Percentiles rank a stretch among this genome's conserved stretches.
Conservation (phyloP, 2,329 filamentous ascomycete species). For the Pochonia chlamydosporia region DNA sequence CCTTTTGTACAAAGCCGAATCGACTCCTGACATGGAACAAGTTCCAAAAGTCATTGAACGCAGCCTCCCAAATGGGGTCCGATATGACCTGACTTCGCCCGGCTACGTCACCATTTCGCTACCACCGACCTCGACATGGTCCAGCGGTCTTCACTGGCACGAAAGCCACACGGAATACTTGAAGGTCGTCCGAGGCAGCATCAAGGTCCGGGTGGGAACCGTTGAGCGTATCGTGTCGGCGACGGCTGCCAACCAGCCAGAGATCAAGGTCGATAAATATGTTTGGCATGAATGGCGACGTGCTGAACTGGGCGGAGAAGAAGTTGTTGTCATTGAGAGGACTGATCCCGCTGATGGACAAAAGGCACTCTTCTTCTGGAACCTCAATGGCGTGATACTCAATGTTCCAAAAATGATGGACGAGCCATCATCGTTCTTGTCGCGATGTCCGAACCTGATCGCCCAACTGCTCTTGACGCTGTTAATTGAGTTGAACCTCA, state of each 20-base stretch:
- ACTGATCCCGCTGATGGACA: constrained; percentile 38
- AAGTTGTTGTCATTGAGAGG: constrained; percentile 38
- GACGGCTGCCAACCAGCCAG: constrained; percentile 13
- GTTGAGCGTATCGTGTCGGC: constrained; percentile 15
- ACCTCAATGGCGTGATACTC: constrained; percentile 38
- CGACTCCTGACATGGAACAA: no score
- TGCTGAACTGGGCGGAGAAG: constrained; percentile 24
- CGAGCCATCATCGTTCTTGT: not conserved
- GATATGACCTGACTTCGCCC: constrained; percentile 28
- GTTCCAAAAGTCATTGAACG: constrained; percentile 11
- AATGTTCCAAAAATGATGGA: constrained; percentile 11
- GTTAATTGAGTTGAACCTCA: constrained; percentile 24
- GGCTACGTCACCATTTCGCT: constrained; percentile 36
- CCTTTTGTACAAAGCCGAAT: no score
- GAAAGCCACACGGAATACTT: constrained; percentile 40
- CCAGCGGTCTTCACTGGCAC: constrained; percentile 45
- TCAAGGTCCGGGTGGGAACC: constrained; percentile 18
- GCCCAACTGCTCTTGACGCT: constrained; percentile 15
- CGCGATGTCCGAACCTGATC: constrained; percentile 8
- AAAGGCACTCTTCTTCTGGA: constrained; percentile 45
- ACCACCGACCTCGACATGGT: constrained; percentile 37
- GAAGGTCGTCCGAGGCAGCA: constrained; percentile 31
- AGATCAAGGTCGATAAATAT: constrained; percentile 29
- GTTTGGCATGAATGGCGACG: constrained; percentile 42
- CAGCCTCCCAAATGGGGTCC: constrained; percentile 14